Conservation (phyloP, 176 grass and related monocot genomes). For the Ensete glaucum region DNA sequence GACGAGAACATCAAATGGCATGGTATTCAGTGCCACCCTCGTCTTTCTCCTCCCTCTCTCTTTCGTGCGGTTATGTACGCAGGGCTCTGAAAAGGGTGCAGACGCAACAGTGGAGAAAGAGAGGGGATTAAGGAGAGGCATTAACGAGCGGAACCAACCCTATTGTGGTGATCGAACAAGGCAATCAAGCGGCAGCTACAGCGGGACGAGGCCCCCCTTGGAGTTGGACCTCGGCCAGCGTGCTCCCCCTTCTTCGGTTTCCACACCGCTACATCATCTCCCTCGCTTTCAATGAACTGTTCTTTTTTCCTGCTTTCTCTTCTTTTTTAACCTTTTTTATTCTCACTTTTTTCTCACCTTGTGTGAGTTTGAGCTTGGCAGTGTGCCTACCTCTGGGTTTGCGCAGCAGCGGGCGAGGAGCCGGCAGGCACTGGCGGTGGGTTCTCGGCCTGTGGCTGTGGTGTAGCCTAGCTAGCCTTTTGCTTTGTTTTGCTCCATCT, state of each 20-base stretch:
- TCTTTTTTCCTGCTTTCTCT: neutral
- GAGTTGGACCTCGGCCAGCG: neutral
- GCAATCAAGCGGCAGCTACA: neutral
- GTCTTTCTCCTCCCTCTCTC: constrained; percentile 1
- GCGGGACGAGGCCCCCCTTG: neutral
- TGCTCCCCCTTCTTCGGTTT: neutral
- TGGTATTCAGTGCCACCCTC: constrained; percentile 26
- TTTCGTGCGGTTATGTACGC: neutral
- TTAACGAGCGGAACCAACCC: neutral
- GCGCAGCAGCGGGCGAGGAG: neutral
- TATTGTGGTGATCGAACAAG: neutral
- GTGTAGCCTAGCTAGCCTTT: neutral
- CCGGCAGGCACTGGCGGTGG: no score
- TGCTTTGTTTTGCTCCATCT: constrained; percentile 11
- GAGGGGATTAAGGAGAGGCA: neutral
- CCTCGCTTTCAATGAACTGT: constrained; percentile 3
- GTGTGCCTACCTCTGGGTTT: neutral
- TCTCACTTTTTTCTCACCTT: neutral
- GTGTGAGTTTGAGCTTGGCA: constrained; percentile 20
- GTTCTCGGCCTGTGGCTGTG: neutral
- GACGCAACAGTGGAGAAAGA: neutral
- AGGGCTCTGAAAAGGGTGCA: constrained; percentile 3
- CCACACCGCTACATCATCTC: neutral
- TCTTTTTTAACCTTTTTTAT: constrained; percentile 3
- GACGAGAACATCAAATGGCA: constrained; percentile 12